A percentile compares a stretch with the other conserved stretches of the same genome.
phyloP scores from a whole-genome alignment of 2,329 filamentous ascomycete species.

The Cordyceps pruinosa region DNA sequence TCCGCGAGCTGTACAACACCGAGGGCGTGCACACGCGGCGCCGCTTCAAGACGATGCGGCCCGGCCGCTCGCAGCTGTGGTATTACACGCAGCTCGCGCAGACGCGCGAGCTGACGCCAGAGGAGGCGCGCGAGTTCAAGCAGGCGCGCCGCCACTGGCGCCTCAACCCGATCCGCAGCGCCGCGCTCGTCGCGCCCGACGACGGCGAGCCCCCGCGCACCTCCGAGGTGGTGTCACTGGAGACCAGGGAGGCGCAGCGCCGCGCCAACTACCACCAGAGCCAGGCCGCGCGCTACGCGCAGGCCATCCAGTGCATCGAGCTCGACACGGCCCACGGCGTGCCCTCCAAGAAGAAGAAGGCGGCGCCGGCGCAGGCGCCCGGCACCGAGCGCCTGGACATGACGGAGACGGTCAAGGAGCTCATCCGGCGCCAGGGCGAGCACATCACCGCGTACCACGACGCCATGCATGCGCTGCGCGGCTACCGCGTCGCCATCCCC shows the following conservation, averaged over 20 bases:
- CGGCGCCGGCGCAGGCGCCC: not conserved
- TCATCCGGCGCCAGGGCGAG: constrained; percentile 20
- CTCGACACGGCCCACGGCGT: constrained; percentile 16
- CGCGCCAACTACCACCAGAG: constrained; percentile 24
- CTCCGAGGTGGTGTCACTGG: constrained; percentile 17
- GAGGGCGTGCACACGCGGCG: constrained; percentile 23
- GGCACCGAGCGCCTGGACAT: not conserved
- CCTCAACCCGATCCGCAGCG: constrained; percentile 23
- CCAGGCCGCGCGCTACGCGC: constrained; percentile 23
- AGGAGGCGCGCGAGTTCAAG: constrained; percentile 29
- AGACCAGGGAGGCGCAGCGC: constrained; percentile 21
- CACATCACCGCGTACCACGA: constrained; percentile 22
- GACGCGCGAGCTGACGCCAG: constrained; percentile 24
- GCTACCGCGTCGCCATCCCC: constrained; percentile 17
- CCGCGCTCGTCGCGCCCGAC: constrained; percentile 16
- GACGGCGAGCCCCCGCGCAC: constrained; percentile 16
- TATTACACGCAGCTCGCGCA: constrained; percentile 25
- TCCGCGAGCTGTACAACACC: constrained; percentile 27
- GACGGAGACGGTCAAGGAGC: constrained; percentile 11
- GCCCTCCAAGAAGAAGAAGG: not conserved
- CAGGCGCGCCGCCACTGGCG: constrained; percentile 26
- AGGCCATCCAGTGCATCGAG: constrained; percentile 18
- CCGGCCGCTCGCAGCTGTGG: constrained; percentile 28
- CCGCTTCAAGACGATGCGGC: constrained; percentile 25
- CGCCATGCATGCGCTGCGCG: constrained; percentile 25